Evolutionary conservation across 768 basidiomycete species (phyloP).

Genomic region (Psilocybe azurescens): DNA sequence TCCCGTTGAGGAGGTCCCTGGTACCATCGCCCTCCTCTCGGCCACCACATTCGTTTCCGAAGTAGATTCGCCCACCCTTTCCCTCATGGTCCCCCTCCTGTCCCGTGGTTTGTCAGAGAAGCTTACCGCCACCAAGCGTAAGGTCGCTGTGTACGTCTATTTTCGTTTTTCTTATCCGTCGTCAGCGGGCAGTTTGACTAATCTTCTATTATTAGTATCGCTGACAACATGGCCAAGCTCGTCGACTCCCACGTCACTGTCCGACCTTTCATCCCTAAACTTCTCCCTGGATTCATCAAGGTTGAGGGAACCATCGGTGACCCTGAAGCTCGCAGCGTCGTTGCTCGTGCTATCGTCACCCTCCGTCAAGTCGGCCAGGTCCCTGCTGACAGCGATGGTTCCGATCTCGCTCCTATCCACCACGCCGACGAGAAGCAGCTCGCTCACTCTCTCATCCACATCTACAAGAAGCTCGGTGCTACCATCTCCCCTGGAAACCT

Average conservation of each 20-base stretch:
- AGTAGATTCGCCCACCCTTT: conserved; percentile 96
- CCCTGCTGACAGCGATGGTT: conserved; percentile 82
- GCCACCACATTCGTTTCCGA: conserved; percentile 99
- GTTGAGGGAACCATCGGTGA: conserved; percentile 94
- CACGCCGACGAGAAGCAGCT: conserved; percentile 72
- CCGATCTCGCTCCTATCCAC: conserved; percentile 88
- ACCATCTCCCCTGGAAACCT: conserved; percentile 62
- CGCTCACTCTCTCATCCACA: conserved; percentile 64
- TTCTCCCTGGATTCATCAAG: conserved; percentile 95
- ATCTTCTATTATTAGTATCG: conserved; percentile 60
- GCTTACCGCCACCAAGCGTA: conserved; percentile 94
- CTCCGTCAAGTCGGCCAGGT: conserved; percentile 96
- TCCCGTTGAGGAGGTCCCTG: conserved; percentile 98
- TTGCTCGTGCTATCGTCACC: conserved; percentile 91
- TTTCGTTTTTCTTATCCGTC: conserved; percentile 18
- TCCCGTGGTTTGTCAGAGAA: conserved; percentile 95
- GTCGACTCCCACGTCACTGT: conserved; percentile 95
- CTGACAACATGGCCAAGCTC: conserved; percentile 98
- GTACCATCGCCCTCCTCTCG: conserved; percentile 93
- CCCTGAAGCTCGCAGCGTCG: conserved; percentile 95
- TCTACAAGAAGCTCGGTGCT: conserved; percentile 87
- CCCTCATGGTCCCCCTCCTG: conserved; percentile 96
- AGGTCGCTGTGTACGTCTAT: conserved; percentile 87
- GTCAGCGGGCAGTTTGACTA: conserved; percentile 21
- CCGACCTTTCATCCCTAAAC: conserved; percentile 95